A percentile compares a stretch with the other conserved stretches of the same genome.
phyloP scores from a whole-genome alignment of 2,329 filamentous ascomycete genomes.

The Akanthomyces uredinophilus region DNA sequence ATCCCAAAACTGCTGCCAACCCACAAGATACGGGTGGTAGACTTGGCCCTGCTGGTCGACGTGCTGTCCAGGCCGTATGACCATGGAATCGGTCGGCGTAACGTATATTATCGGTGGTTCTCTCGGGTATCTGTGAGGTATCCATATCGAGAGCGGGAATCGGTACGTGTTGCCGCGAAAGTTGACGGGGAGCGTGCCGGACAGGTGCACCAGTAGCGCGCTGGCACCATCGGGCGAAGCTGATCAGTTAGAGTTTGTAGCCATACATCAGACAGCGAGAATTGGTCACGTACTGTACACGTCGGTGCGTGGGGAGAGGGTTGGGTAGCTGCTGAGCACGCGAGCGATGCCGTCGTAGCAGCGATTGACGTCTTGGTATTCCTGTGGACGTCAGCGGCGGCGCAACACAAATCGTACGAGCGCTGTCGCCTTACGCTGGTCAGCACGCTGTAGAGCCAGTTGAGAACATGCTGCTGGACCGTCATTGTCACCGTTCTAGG shows the following conservation, averaged over 20 bases:
- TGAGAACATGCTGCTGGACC: constrained; percentile 83
- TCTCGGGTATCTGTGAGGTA: constrained; percentile 83
- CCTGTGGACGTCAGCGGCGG: constrained; percentile 45
- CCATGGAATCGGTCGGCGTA: constrained; percentile 81
- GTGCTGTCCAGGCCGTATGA: constrained; percentile 87
- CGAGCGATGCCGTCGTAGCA: constrained; percentile 90
- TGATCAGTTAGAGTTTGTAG: constrained; percentile 34
- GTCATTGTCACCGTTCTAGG: constrained; percentile 42
- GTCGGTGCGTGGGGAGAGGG: constrained; percentile 80
- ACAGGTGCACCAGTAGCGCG: constrained; percentile 78
- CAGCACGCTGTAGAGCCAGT: constrained; percentile 91
- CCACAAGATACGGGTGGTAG: constrained; percentile 91
- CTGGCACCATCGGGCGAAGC: constrained; percentile 86
- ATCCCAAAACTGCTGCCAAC: constrained; percentile 88
- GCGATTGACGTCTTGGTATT: constrained; percentile 89
- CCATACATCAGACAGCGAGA: too few species aligned
- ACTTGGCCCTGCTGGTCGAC: constrained; percentile 89
- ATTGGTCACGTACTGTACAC: constrained; percentile 70
- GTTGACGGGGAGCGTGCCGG: constrained; percentile 82
- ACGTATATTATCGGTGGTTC: constrained; percentile 86
- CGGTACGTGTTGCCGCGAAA: constrained; percentile 87
- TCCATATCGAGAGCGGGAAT: constrained; percentile 89
- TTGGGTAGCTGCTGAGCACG: constrained; percentile 71
- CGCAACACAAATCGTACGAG: neutral
- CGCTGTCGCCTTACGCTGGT: constrained; percentile 54